Evolutionary conservation across 1,284 basidiomycete genomes (phyloP).

Genomic region (Amylostereum areolatum): DNA sequence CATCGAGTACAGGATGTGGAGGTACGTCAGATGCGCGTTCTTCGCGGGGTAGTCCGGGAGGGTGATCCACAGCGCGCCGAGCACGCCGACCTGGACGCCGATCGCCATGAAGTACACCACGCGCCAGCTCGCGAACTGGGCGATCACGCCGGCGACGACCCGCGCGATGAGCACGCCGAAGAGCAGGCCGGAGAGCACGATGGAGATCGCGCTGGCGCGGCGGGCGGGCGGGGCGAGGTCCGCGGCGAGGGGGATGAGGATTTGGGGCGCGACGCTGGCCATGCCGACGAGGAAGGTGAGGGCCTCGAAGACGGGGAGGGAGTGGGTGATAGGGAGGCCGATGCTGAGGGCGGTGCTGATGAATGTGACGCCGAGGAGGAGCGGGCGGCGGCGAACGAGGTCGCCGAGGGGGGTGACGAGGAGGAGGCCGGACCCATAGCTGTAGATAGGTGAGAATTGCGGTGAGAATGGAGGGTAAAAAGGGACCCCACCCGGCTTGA

Average conservation of each 20-base stretch:
- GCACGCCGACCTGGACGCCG: constrained; percentile 31
- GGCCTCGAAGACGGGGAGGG: constrained; percentile 35
- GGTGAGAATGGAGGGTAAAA: not conserved
- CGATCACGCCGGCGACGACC: constrained; percentile 42
- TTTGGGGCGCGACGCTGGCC: constrained; percentile 34
- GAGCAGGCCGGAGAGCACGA: constrained; percentile 44
- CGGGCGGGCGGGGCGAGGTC: constrained; percentile 45
- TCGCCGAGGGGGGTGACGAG: constrained; percentile 49
- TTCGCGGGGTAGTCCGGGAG: constrained; percentile 49
- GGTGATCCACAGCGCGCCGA: constrained; percentile 32
- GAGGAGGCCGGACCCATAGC: constrained; percentile 43
- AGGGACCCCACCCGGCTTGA: constrained; percentile 34
- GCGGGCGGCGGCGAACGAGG: constrained; percentile 42
- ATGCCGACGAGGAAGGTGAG: constrained; percentile 42
- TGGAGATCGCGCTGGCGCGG: constrained; percentile 43
- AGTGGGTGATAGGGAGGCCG: constrained; percentile 38
- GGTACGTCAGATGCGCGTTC: constrained; percentile 34
- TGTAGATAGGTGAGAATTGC: constrained; percentile 9
- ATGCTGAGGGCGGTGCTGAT: constrained; percentile 35
- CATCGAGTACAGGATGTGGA: constrained; percentile 40
- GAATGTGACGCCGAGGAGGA: constrained; percentile 36
- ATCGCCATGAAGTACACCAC: constrained; percentile 42
- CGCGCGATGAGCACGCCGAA: constrained; percentile 44
- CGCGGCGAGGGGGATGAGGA: constrained; percentile 46
- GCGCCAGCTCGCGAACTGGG: constrained; percentile 39